Evolutionary conservation across 768 basidiomycete species (phyloP).

Genomic region (Termitomyces sp.): DNA sequence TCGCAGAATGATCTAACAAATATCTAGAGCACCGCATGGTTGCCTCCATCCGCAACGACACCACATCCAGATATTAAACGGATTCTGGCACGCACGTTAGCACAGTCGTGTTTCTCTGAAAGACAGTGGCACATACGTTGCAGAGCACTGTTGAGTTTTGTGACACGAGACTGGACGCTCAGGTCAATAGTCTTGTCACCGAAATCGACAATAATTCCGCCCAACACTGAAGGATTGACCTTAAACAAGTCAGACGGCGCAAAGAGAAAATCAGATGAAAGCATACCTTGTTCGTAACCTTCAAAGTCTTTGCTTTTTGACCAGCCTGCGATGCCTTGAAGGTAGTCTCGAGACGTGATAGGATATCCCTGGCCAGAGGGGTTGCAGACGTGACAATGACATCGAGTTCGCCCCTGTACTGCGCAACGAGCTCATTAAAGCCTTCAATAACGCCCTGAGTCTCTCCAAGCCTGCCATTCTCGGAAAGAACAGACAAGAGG

Average conservation of each 20-base stretch:
- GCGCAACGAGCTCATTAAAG: conserved; percentile 85
- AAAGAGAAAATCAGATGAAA: background rate
- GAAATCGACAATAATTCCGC: conserved; percentile 93
- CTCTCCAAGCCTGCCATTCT: conserved; percentile 90
- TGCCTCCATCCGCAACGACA: conserved; percentile 7
- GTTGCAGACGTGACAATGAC: conserved; percentile 88
- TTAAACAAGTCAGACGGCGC: conserved; percentile 28
- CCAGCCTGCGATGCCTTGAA: conserved; percentile 87
- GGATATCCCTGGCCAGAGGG: conserved; percentile 74
- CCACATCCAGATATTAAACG: conserved; percentile 27
- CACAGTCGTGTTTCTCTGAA: background rate
- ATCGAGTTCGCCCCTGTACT: conserved; percentile 90
- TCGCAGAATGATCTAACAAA: conserved; percentile 17
- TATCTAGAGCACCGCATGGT: conserved; percentile 13
- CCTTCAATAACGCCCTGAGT: conserved; percentile 85
- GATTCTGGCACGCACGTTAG: conserved; percentile 29
- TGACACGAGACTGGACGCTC: conserved; percentile 90
- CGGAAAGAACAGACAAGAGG: conserved; percentile 83
- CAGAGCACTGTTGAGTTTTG: conserved; percentile 88
- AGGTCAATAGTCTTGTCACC: conserved; percentile 98
- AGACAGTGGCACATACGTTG: conserved; percentile 56
- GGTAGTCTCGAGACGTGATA: conserved; percentile 76
- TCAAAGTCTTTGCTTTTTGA: conserved; percentile 83
- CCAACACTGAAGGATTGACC: conserved; percentile 91
- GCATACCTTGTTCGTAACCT: conserved; percentile 87